These are phyloP conservation scores for Stipa capillata DNA, from an alignment of 176 grass and related monocot species.

Conservation along the genomic window DNA sequence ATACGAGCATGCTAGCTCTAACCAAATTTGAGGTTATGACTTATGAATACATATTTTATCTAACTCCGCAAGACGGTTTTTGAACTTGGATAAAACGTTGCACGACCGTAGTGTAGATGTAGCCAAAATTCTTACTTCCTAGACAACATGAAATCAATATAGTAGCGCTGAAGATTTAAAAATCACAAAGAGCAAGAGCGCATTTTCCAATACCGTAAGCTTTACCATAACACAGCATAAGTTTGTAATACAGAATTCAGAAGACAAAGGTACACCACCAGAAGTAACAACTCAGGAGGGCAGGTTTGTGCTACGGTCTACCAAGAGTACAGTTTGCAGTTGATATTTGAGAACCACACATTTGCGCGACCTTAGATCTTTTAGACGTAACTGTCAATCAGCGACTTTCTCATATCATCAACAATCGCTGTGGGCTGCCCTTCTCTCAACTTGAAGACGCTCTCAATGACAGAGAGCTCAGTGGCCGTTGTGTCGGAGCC, in stretches of 20 bases:
- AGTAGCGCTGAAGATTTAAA: neutral
- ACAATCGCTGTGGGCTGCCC: slow-evolving; percentile 61
- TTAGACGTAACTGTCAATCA: slow-evolving; percentile 92
- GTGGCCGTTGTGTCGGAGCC: slow-evolving; percentile 87
- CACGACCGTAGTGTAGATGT: too few relatives aligned
- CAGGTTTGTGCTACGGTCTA: neutral
- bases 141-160: neutral
- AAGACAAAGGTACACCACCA: neutral
- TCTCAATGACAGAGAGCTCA: slow-evolving; percentile 90
- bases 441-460: slow-evolving; percentile 90
- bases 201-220: neutral
- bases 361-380: neutral
- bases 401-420: slow-evolving; percentile 85
- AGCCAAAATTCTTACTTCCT: neutral
- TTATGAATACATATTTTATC: neutral
- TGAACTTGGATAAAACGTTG: neutral
- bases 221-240: neutral
- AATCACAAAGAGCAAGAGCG: too few relatives aligned
- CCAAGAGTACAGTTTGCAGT: neutral
- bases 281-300: neutral
- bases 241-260: slow-evolving; percentile 16
- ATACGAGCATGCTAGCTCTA: neutral
- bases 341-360: neutral
- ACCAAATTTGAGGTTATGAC: neutral
- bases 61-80: neutral